These are phyloP conservation scores for Spizellomyces punctatus DNA, from an alignment of 192 early-diverging fungal species.

Conservation along the genomic window DNA sequence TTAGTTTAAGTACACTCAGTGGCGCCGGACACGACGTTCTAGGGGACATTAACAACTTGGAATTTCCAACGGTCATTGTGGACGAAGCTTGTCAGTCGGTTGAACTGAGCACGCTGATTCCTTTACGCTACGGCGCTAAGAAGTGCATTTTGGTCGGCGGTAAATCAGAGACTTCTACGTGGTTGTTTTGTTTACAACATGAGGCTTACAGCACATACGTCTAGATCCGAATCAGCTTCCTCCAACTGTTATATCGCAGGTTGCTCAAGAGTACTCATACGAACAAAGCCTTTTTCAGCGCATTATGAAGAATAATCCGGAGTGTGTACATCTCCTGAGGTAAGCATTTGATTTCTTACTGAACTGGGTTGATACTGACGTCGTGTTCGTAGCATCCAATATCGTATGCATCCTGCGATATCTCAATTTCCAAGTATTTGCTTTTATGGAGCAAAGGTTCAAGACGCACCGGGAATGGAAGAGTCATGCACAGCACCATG, in stretches of 20 bases:
- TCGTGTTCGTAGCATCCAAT: constrained; percentile 69
- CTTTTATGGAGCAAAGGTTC: constrained; percentile 78
- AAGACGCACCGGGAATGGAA: constrained; percentile 74
- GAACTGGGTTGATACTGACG: constrained; percentile 21
- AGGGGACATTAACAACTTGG: constrained; percentile 55
- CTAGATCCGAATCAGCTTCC: background rate
- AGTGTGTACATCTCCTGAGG: constrained; percentile 72
- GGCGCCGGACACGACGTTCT: constrained; percentile 87
- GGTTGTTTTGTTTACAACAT: constrained; percentile 73
- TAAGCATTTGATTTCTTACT: too few relatives aligned
- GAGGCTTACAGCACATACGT: too few relatives aligned
- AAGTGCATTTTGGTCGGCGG: constrained; percentile 87
- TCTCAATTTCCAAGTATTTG: constrained; percentile 74
- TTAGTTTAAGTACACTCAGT: constrained; percentile 68
- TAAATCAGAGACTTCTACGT: constrained; percentile 92
- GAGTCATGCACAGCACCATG: constrained; percentile 66
- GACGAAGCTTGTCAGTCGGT: constrained; percentile 96
- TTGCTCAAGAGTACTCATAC: constrained; percentile 70
- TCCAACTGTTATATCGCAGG: constrained; percentile 4
- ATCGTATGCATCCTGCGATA: constrained; percentile 95
- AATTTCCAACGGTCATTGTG: constrained; percentile 82
- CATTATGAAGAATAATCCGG: constrained; percentile 67
- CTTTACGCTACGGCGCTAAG: constrained; percentile 78
- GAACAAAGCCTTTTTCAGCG: constrained; percentile 90
- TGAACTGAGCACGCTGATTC: constrained; percentile 86